phyloP scores from a whole-genome alignment of 2,329 filamentous ascomycete species.

The Sarocladium strictum region DNA sequence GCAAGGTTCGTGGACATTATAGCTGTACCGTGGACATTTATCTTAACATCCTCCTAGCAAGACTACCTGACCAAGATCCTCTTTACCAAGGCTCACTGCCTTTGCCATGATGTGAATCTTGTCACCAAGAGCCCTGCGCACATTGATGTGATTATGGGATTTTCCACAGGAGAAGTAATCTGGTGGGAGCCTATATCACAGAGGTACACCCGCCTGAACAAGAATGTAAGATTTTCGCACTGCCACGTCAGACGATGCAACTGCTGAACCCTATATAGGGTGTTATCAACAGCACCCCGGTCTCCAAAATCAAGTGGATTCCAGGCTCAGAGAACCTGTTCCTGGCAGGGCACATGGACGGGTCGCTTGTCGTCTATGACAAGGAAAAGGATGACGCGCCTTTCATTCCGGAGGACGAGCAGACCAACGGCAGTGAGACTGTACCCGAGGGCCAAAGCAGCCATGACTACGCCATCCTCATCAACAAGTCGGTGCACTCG shows the following conservation, averaged over 20 bases:
- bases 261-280: slow-evolving; percentile 46
- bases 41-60: slow-evolving; percentile 44
- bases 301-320: slow-evolving; percentile 87
- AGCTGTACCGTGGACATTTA: slow-evolving; percentile 2
- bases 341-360: slow-evolving; percentile 86
- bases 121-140: slow-evolving; percentile 74
- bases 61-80: slow-evolving; percentile 94
- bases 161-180: slow-evolving; percentile 92
- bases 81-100: slow-evolving; percentile 91
- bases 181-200: slow-evolving; percentile 98
- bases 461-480: slow-evolving; percentile 50
- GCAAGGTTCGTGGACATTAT: slow-evolving; percentile 45
- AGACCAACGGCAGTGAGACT: slow-evolving; percentile 58
- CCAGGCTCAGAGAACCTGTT: slow-evolving; percentile 92
- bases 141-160: slow-evolving; percentile 89
- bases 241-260: slow-evolving; percentile 2
- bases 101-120: slow-evolving; percentile 89
- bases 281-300: slow-evolving; percentile 77
- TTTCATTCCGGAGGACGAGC: slow-evolving; percentile 69
- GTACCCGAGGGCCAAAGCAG: slow-evolving; percentile 27
- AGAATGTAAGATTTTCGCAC: slow-evolving; percentile 59
- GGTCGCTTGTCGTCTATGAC: slow-evolving; percentile 87
- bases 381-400: slow-evolving; percentile 90
- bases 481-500: slow-evolving; percentile 89
- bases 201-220: slow-evolving; percentile 91